Percentiles rank a stretch among this genome's conserved stretches.
Conservation (phyloP, 495 filamentous ascomycete genomes). For the Lasiosphaeria ovina region DNA sequence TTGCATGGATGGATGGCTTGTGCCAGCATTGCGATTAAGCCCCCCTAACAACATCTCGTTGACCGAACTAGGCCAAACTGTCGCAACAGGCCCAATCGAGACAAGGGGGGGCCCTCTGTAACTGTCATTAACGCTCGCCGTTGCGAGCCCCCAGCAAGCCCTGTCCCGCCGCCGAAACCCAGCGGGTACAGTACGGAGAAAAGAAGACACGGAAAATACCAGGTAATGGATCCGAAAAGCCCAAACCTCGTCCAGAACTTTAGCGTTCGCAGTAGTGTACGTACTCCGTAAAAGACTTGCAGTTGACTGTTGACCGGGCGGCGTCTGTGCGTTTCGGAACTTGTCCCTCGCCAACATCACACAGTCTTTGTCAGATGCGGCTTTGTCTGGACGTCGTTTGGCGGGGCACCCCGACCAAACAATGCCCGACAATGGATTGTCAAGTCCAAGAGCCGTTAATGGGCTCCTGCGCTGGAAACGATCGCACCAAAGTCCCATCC, state of each 20-base stretch:
- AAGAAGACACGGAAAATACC: constrained; percentile 13
- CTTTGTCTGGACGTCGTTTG: constrained; percentile 23
- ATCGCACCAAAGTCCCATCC: not conserved
- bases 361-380: constrained; percentile 24
- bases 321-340: constrained; percentile 33
- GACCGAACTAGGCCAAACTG: constrained; percentile 28
- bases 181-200: not conserved
- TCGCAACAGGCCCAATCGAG: constrained; percentile 21
- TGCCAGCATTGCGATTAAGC: constrained; percentile 13
- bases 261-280: no score
- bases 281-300: no score
- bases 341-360: constrained; percentile 24
- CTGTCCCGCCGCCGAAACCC: not conserved
- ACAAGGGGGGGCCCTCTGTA: constrained; percentile 7
- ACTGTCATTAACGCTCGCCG: no score
- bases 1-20: constrained; percentile 12
- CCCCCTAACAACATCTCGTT: constrained; percentile 19
- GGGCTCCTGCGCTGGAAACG: constrained; percentile 19
- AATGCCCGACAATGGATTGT: constrained; percentile 26
- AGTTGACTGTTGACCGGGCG: not conserved
- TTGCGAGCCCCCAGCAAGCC: constrained; percentile 1
- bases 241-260: no score
- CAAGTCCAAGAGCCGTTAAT: constrained; percentile 16
- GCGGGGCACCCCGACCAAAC: constrained; percentile 26
- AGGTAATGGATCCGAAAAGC: not conserved